Evolutionary conservation across 495 filamentous ascomycete genomes (phyloP), one percentile per base, ranked within the genome.

Genomic region (Podospora tetraspora): DNA sequence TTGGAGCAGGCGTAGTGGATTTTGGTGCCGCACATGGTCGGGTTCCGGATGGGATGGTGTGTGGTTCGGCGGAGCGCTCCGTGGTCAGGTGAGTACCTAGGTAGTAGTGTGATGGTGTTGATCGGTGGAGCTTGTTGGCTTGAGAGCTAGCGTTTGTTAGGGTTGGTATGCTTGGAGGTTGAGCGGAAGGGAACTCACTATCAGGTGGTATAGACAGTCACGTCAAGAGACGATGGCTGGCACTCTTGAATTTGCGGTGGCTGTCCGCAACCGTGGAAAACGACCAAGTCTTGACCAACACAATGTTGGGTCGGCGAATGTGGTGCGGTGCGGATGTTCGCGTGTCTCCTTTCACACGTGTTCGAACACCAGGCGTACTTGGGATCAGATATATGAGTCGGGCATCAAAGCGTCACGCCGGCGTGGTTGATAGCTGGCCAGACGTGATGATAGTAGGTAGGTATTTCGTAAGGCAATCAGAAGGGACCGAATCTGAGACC

Each of bases 1-100:
- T 73, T 76, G 9, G 57, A 63, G 70, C 75, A 76, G 62, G 75
- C 75, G 70, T 76, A 76, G 68, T 68, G 72, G 71, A 76, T 76
- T 59, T 66, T 60, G 21, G 75, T 76, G 71, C 73, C 75, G 70
- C 75, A 76, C 75, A 76, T 76, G 21, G 22, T 72, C 11, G 32
- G 29, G 29, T 30, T 1, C 8, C 8, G 12, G 60, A 56, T 7
- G 57, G 56, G 56, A 3, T 1, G 25, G 43, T 30, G 23, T 8
- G 19, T 57, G 27, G 52, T 29, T 37, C 12, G 27, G 52, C 27
- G 30, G 43, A 19, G 37, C 8, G 13, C 23, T 12, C 16, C 16
- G 52, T 21, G 24, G 16, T 21, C 10, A 8, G 19, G 56, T 30
- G 4, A 12, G 56, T 25, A n/a, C n/a, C n/a, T n/a, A 3, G 25